Percentiles rank a stretch among this genome's conserved stretches.
phyloP scores from a whole-genome alignment of 164 flowering plant species.

The Stephania cephalantha region DNA sequence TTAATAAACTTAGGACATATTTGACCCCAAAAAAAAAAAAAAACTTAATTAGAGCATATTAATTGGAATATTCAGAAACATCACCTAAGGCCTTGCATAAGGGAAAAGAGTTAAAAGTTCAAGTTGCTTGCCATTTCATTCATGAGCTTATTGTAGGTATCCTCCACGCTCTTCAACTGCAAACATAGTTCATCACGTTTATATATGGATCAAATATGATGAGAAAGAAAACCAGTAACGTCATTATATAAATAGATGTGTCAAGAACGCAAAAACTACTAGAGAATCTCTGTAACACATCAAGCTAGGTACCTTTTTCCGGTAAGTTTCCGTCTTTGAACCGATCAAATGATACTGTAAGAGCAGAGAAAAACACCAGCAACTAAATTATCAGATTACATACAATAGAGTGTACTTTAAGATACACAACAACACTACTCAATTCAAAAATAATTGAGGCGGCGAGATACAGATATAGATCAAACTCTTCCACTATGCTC shows the following conservation, averaged over 20 bases:
- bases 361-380: neutral
- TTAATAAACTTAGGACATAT: too few relatives aligned
- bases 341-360: slow-evolving; percentile 38
- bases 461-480: too few relatives aligned
- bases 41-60: too few relatives aligned
- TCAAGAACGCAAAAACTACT: neutral
- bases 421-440: neutral
- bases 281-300: neutral
- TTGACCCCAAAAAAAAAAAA: too few relatives aligned
- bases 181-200: neutral
- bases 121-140: slow-evolving; percentile 27
- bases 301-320: slow-evolving; percentile 37
- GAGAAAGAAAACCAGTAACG: neutral
- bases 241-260: neutral
- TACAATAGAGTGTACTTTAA: too few relatives aligned
- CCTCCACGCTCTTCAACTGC: slow-evolving; percentile 32
- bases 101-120: neutral
- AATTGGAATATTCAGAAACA: neutral
- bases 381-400: neutral
- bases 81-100: neutral
- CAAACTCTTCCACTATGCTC: too few relatives aligned
- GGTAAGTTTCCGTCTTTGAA: slow-evolving; percentile 39
- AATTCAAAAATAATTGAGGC: too few relatives aligned
- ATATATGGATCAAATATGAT: neutral
- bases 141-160: slow-evolving; percentile 26